These are phyloP conservation scores for Penicillium goetzii DNA, from an alignment of 495 filamentous ascomycete genomes.

Conservation along the genomic window DNA sequence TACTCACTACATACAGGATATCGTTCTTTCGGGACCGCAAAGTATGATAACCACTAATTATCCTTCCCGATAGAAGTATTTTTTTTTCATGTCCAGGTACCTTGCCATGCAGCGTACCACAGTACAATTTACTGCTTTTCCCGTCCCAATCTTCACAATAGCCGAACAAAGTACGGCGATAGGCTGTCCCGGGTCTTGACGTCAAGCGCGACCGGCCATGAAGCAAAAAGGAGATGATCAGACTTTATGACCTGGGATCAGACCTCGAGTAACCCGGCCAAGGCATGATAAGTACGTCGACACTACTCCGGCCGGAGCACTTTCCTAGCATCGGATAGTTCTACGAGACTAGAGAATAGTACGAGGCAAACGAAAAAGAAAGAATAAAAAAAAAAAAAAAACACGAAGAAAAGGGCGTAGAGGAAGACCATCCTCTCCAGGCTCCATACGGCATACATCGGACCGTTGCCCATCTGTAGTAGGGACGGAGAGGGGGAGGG, in stretches of 20 bases:
- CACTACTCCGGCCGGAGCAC: slow-evolving; percentile 11
- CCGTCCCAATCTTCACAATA: slow-evolving; percentile 17
- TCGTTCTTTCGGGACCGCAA: not conserved
- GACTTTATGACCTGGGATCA: slow-evolving; percentile 25
- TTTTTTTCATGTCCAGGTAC: not conserved
- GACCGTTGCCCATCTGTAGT: not conserved
- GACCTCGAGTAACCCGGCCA: slow-evolving; percentile 21
- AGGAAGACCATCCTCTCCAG: not conserved
- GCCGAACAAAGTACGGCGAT: slow-evolving; percentile 18
- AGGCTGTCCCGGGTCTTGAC: slow-evolving; percentile 14
- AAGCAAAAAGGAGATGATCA: slow-evolving; percentile 10
- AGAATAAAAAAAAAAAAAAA: not conserved
- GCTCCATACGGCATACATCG: no score
- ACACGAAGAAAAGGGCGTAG: not conserved
- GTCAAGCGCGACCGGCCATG: slow-evolving; percentile 21
- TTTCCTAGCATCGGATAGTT: not conserved
- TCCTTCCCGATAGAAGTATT: not conserved
- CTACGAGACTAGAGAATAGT: slow-evolving; percentile 1
- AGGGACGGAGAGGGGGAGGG: not conserved
- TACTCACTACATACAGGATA: not conserved
- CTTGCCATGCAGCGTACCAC: not conserved
- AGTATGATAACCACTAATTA: not conserved
- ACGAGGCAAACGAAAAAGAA: not conserved
- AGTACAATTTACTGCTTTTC: not conserved
- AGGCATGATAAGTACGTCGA: not conserved